Percentiles rank a stretch among this genome's conserved stretches.
Conservation (phyloP, 176 grass and related monocot species). For the Calamus simplicifolius region DNA sequence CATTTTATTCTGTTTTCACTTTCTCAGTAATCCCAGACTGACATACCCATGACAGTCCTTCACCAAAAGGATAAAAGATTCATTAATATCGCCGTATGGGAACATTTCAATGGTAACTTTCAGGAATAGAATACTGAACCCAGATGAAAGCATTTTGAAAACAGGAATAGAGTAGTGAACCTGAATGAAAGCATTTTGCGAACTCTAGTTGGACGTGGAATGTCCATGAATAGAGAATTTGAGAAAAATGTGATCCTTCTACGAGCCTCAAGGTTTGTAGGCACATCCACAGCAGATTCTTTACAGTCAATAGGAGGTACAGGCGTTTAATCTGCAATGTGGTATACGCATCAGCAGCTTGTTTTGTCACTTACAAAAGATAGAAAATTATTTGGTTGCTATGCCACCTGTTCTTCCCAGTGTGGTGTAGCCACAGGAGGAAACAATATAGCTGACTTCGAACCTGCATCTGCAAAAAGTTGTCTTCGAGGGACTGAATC, state of each 20-base stretch:
- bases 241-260: constrained; percentile 95
- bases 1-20: too few relatives aligned
- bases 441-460: constrained; percentile 81
- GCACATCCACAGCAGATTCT: constrained; percentile 94
- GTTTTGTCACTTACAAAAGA: too few relatives aligned
- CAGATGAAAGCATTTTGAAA: constrained; percentile 93
- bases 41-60: too few relatives aligned
- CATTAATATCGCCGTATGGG: too few relatives aligned
- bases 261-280: constrained; percentile 90
- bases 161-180: constrained; percentile 30
- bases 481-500: constrained; percentile 85
- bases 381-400: neutral
- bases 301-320: constrained; percentile 88
- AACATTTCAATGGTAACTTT: too few relatives aligned
- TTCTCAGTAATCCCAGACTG: too few relatives aligned
- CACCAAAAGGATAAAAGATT: too few relatives aligned
- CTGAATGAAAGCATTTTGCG: constrained; percentile 98
- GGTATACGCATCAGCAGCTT: constrained; percentile 3
- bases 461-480: constrained; percentile 81
- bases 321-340: constrained; percentile 72
- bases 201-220: constrained; percentile 83
- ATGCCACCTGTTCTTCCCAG: constrained; percentile 84
- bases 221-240: constrained; percentile 98
- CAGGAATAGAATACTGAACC: constrained; percentile 31
- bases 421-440: constrained; percentile 61